These are phyloP conservation scores for Eucalyptus regnans DNA, from an alignment of 345 rosid species.

Conservation along the genomic window DNA sequence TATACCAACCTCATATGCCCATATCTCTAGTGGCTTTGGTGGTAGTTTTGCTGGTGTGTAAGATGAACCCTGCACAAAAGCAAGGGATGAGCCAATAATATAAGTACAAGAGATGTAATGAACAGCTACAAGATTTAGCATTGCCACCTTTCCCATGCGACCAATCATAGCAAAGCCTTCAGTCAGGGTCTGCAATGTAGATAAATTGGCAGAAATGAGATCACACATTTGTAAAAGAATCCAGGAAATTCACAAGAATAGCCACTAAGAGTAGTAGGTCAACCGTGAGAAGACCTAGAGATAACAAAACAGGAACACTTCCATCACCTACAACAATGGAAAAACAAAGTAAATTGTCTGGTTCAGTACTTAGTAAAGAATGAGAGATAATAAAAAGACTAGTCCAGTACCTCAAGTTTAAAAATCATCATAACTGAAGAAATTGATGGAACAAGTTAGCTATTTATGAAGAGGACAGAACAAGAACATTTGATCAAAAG, in stretches of 20 bases:
- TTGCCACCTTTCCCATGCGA: conserved; percentile 68
- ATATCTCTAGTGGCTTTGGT: conserved; percentile 75
- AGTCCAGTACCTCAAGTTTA: not conserved
- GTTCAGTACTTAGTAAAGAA: not conserved
- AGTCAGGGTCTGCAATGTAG: conserved; percentile 60
- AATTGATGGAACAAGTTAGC: not conserved
- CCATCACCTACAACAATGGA: conserved; percentile 66
- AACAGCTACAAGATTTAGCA: not conserved
- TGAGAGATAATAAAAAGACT: not conserved
- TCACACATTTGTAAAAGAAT: not conserved
- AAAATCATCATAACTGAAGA: not conserved
- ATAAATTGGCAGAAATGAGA: not conserved
- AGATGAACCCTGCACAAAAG: conserved; percentile 47
- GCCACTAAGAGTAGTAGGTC: conserved; percentile 1
- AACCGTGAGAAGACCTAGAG: conserved; percentile 80
- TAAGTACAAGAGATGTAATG: not conserved
- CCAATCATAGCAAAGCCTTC: conserved; percentile 83
- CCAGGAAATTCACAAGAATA: not conserved
- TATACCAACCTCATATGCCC: conserved; percentile 73
- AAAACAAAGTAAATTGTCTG: not conserved
- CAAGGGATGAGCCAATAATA: not conserved
- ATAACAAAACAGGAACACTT: conserved; percentile 58
- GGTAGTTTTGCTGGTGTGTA: conserved; percentile 74
- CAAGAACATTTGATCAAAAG: not conserved
- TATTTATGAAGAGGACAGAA: not conserved